Conservation (phyloP, 108 stramenopile species). For the Nitzschia sp. region DNA sequence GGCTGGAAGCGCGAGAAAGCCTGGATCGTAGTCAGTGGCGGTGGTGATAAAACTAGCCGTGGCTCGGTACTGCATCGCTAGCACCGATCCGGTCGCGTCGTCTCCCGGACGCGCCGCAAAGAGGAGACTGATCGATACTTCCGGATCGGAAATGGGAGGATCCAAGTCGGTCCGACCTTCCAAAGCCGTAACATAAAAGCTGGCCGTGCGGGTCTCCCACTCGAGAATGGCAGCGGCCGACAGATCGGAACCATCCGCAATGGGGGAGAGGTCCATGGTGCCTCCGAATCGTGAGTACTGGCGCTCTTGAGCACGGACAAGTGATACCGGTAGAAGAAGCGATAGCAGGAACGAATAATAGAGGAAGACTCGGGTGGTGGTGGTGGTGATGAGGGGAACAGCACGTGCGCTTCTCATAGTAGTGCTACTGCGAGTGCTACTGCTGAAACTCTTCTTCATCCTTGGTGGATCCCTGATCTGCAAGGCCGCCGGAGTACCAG, state of each 20-base stretch:
- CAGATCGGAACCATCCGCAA: not conserved
- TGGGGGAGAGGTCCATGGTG: constrained; percentile 11
- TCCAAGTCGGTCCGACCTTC: not conserved
- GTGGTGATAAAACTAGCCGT: constrained; percentile 4
- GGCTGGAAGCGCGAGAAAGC: constrained; percentile 5
- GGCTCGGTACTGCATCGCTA: constrained; percentile 10
- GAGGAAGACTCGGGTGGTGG: no score
- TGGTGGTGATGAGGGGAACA: no score
- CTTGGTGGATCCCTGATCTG: no score
- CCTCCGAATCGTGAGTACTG: constrained; percentile 6
- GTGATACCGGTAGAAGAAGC: no score
- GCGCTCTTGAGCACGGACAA: not conserved
- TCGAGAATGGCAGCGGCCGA: not conserved
- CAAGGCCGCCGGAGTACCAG: no score
- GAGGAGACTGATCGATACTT: constrained; percentile 2
- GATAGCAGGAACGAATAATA: no score
- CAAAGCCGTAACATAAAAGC: constrained; percentile 5
- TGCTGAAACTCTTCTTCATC: no score
- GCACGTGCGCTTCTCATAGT: no score
- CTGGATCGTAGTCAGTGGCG: constrained; percentile 13
- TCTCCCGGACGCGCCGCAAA: not conserved
- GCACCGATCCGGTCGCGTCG: not conserved
- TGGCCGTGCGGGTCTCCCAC: not conserved
- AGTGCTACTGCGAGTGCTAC: no score
- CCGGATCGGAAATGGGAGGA: constrained; percentile 8